These are phyloP conservation scores for Hibiscus mutabilis DNA, from an alignment of 345 rosid genomes.

Conservation along the genomic window DNA sequence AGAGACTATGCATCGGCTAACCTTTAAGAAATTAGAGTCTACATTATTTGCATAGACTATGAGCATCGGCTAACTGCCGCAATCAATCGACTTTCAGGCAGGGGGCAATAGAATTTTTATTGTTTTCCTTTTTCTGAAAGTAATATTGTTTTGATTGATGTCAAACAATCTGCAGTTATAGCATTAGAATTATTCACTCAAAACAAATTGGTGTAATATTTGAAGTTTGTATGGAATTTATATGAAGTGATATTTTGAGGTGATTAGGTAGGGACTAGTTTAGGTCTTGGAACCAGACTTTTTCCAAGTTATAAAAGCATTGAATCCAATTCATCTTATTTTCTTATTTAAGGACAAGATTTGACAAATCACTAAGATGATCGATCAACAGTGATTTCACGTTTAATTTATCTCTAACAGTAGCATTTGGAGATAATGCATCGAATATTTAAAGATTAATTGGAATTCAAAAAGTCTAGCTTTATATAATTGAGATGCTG, in stretches of 20 bases:
- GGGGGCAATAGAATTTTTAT: no score
- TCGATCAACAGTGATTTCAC: not conserved
- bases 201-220: not conserved
- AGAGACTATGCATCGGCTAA: not conserved
- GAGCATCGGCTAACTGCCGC: not conserved
- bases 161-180: not conserved
- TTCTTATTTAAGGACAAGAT: not conserved
- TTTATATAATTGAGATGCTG: not conserved
- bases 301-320: not conserved
- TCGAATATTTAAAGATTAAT: not conserved
- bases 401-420: not conserved
- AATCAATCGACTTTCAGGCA: not conserved
- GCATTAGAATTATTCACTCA: not conserved
- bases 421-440: not conserved
- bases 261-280: not conserved
- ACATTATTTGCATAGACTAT: no score
- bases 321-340: not conserved
- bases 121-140: not conserved
- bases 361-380: slow-evolving; percentile 3
- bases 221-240: not conserved
- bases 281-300: not conserved
- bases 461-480: not conserved
- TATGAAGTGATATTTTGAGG: not conserved
- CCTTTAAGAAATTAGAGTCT: no score
- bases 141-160: not conserved